These are phyloP conservation scores for Rhipidocladum racemiflorum DNA, from an alignment of 176 grass and related monocot species.

Conservation along the genomic window DNA sequence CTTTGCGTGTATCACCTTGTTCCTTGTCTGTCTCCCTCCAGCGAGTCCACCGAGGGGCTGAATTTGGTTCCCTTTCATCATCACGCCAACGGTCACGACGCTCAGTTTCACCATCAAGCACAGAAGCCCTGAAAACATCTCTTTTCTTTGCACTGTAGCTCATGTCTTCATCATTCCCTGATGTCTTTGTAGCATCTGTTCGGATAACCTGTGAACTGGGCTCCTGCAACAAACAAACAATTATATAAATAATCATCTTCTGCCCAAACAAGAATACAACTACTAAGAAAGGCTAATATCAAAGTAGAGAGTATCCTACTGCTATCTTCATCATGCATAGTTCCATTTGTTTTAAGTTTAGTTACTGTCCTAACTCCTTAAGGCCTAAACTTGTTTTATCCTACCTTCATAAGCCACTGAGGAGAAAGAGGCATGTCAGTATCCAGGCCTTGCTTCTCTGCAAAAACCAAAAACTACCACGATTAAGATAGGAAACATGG, in stretches of 20 bases:
- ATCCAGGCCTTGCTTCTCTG: constrained; percentile 70
- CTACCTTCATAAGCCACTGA: constrained; percentile 95
- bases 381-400: constrained; percentile 47
- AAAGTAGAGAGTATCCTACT: background rate
- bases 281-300: constrained; percentile 13
- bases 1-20: constrained; percentile 56
- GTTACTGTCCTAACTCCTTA: background rate
- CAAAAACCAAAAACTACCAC: constrained; percentile 27
- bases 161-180: constrained; percentile 48
- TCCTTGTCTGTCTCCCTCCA: constrained; percentile 81
- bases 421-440: constrained; percentile 91
- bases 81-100: constrained; percentile 83
- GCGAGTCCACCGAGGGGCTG: constrained; percentile 57
- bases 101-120: constrained; percentile 62
- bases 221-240: constrained; percentile 53
- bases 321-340: background rate
- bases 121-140: constrained; percentile 69
- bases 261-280: constrained; percentile 6
- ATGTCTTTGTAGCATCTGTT: constrained; percentile 50
- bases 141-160: constrained; percentile 46
- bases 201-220: constrained; percentile 41
- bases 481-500: constrained; percentile 1
- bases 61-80: constrained; percentile 91
- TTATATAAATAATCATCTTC: constrained; percentile 17
- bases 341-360: background rate